Evolutionary conservation across 2,329 filamentous ascomycete species (phyloP), one percentile per base, ranked within the genome.

Genomic region (Verticillium nonalfalfae): DNA sequence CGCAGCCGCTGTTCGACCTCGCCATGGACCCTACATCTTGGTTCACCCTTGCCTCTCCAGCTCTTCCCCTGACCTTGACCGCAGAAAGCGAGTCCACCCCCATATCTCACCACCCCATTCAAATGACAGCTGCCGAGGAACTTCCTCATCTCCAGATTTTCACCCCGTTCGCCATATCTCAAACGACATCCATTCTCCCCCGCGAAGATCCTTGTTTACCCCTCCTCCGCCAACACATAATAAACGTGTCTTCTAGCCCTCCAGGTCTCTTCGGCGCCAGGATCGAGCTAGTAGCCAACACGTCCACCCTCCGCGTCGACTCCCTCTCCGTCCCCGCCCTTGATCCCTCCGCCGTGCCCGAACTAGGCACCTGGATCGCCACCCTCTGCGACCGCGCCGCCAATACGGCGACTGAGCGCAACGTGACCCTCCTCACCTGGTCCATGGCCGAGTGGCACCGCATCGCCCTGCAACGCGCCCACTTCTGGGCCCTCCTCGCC

Each of bases 121-220:
- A 79, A 1, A 79, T 93, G 75, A 80, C 83, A 1, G 79, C 89
- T 1, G 77, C 81, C 0, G 85, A 93, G 63, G 85, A 89, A 58
- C 74, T 90, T 2, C 85, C 88, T 0, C 92, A 89, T 65, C 79
- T 93, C 0, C 84, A 89, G 56, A 79, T 89, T 9, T 92, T 95
- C 67, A 90, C 85, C 0, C 85, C 89, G 0, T 80, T 95, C 14
- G 78, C 78, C 0, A 86, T 90, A 61, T 79, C 79, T 0, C 88
- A 86, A 0, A 79, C 75, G 0, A 76, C 86, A 14, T 74, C 78
- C 0, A 72, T 82, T 0, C 67, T 84, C 2, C 78, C 81, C 0
- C 67, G 66, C 34, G 65, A 66, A 15, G 60, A 61, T 0, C 54
- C 71, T 7, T 63, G 68, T 1, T 68, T 66, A 7, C 74, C 77